Base-by-base conservation (phyloP, 78 protist genomes). In the Anaeramoeba flamelloides region DNA sequence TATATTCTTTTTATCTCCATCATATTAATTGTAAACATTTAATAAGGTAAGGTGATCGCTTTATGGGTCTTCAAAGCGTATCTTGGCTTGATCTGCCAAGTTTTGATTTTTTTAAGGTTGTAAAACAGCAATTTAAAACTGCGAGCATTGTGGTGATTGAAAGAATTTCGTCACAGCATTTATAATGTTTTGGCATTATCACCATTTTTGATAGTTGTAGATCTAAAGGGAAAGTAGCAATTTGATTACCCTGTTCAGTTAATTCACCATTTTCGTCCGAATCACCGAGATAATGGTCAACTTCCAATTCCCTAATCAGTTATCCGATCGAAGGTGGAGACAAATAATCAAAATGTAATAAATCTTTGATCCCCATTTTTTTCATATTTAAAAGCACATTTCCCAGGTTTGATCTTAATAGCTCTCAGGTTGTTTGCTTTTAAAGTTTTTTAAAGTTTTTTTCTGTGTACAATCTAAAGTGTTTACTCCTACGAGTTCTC, bases 31-130 rank as follows among this genome's bases (percentile, higher is more conserved):
- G 84, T 90, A 97, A 36, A 90, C 97, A 78, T 95, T 94, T 65
- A 97, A 88, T 40, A 96, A 85, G 0, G 98, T 91, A 34, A 95
- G 79, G 87, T 97, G 99, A 79, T 97, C 99, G n/a, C 99, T 98
- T 75, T 94, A 97, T 3, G 53, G 76, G 87, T 95, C 98, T n/a
- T 85, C 79, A 80, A 96, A 97, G 17, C 74, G 78, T n/a, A 40
- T 40, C 32, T 80, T 38, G 17, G 69, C 17, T 22, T 86, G 89
- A 41, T 93, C 95, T 0, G 96, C 93, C 1, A 81, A 90, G n/a
- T 69, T 30, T 65, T 81, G 37, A 30, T 74, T 84, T 22, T 93
- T 96, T 41, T 79, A 76, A 32, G 99, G 99, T 1, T 98, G n/a
- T 87, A 81, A 90, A 34, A 79, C 92, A 97, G 22, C 78, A 12